Conservation (phyloP, 257 asterid genomes). For the Apocynum venetum region DNA sequence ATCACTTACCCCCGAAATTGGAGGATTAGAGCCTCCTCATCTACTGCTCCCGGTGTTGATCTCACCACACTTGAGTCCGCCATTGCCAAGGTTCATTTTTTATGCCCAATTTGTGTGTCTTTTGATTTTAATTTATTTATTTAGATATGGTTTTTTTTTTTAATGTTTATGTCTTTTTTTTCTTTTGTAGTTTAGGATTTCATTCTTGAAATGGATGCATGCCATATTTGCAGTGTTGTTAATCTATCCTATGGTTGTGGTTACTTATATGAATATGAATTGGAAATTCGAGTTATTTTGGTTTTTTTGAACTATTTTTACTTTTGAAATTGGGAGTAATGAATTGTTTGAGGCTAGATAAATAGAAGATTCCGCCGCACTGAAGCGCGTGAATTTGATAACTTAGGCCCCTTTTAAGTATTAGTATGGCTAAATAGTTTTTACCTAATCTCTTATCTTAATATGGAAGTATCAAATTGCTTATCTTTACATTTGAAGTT, state of each 20-base stretch:
- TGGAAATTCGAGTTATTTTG: neutral
- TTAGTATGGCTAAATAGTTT: too few relatives aligned
- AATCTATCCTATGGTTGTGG: neutral
- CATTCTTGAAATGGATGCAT: neutral
- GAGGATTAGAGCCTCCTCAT: slow-evolving; percentile 49
- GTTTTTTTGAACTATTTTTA: neutral
- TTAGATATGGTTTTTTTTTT: neutral
- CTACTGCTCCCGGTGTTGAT: slow-evolving; percentile 73
- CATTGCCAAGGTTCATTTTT: slow-evolving; percentile 50
- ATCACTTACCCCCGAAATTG: slow-evolving; percentile 19
- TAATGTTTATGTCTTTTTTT: neutral
- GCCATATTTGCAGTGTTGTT: neutral
- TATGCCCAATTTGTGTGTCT: neutral
- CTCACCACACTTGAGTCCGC: slow-evolving; percentile 59
- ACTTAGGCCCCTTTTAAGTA: neutral
- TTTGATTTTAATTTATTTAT: neutral
- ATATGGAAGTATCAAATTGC: neutral
- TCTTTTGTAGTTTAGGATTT: neutral
- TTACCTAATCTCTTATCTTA: neutral
- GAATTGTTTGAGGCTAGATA: neutral
- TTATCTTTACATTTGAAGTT: neutral
- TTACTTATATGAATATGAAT: neutral
- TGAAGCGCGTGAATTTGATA: neutral
- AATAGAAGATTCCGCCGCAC: neutral
- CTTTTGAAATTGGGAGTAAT: neutral